Evolutionary conservation across 495 filamentous ascomycete genomes (phyloP).

Genomic region (Penicillium canescens): DNA sequence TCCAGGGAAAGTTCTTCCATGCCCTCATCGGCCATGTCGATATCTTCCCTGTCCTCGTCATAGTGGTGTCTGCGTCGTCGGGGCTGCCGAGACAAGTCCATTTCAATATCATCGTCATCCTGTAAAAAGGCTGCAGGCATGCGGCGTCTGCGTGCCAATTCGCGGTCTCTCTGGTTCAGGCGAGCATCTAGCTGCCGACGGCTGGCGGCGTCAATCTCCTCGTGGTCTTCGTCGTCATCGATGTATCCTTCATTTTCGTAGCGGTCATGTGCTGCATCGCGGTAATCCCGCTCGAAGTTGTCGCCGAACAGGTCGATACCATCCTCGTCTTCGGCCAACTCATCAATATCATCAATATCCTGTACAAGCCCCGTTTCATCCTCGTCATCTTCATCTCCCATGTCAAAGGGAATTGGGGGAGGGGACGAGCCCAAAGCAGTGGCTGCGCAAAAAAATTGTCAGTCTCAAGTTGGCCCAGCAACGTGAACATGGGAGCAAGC

Average conservation of each 20-base stretch:
- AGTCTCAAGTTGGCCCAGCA: conserved; percentile 16
- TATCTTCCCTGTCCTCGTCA: conserved; percentile 88
- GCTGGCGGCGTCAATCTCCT: conserved; percentile 65
- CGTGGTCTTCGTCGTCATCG: conserved; percentile 78
- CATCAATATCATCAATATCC: conserved; percentile 92
- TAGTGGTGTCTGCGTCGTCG: conserved; percentile 81
- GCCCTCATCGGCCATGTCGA: conserved; percentile 85
- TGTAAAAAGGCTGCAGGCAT: conserved; percentile 84
- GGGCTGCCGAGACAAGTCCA: conserved; percentile 80
- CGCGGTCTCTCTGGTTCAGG: conserved; percentile 79
- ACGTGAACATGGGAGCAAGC: conserved; percentile 37
- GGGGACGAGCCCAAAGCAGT: conserved; percentile 38
- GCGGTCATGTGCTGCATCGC: conserved; percentile 55
- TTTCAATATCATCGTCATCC: conserved; percentile 82
- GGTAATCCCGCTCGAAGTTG: conserved; percentile 86
- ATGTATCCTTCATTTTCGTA: conserved; percentile 70
- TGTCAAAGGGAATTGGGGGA: conserved; percentile 57
- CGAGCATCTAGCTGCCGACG: conserved; percentile 82
- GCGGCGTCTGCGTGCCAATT: conserved; percentile 69
- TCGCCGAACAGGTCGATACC: conserved; percentile 93
- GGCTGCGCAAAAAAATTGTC: conserved; percentile 17
- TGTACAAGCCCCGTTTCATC: conserved; percentile 71
- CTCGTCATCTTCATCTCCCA: conserved; percentile 70
- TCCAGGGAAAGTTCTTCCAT: conserved; percentile 95
- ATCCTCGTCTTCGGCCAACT: conserved; percentile 92